phyloP scores from a whole-genome alignment of 805 yeast species.

The Teunomyces tritomae region DNA sequence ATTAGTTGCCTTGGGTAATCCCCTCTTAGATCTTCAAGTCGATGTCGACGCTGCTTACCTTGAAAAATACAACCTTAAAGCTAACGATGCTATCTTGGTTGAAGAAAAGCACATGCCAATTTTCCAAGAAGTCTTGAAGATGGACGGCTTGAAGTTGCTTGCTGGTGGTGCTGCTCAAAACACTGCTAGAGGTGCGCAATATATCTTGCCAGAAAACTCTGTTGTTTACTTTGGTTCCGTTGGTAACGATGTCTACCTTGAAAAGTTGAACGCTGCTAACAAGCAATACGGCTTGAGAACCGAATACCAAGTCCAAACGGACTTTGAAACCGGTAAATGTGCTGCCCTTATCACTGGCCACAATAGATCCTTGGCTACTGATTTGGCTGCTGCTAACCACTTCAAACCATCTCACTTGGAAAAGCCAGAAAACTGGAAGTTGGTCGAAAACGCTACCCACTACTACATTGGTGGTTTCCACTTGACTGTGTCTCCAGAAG shows the following conservation, averaged over 20 bases:
- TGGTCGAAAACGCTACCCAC: slow-evolving; percentile 74
- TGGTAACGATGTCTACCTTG: slow-evolving; percentile 87
- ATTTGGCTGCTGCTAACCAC: slow-evolving; percentile 96
- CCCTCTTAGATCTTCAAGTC: slow-evolving; percentile 83
- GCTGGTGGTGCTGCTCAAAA: slow-evolving; percentile 99
- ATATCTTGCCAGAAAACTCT: slow-evolving; percentile 72
- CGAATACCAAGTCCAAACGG: slow-evolving; percentile 75
- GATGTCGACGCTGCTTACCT: slow-evolving; percentile 67
- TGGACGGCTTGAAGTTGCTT: slow-evolving; percentile 61
- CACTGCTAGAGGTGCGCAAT: slow-evolving; percentile 98
- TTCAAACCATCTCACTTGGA: slow-evolving; percentile 87
- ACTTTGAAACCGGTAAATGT: slow-evolving; percentile 91
- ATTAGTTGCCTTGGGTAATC: slow-evolving; percentile 88
- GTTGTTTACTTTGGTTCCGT: slow-evolving; percentile 96
- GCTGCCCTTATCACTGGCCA: slow-evolving; percentile 90
- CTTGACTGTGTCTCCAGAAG: slow-evolving; percentile 95
- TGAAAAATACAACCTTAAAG: slow-evolving; percentile 78
- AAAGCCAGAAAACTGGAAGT: slow-evolving; percentile 84
- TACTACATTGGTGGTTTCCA: slow-evolving; percentile 99
- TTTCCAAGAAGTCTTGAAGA: slow-evolving; percentile 70
- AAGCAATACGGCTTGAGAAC: slow-evolving; percentile 83
- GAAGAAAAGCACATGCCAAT: slow-evolving; percentile 85
- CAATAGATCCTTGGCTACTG: slow-evolving; percentile 92
- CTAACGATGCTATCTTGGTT: slow-evolving; percentile 88
- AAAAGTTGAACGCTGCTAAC: slow-evolving; percentile 79